These are phyloP conservation scores for grape (Vitis vinifera) DNA, from an alignment of 164 flowering plant genomes.

Conservation along the genomic window DNA sequence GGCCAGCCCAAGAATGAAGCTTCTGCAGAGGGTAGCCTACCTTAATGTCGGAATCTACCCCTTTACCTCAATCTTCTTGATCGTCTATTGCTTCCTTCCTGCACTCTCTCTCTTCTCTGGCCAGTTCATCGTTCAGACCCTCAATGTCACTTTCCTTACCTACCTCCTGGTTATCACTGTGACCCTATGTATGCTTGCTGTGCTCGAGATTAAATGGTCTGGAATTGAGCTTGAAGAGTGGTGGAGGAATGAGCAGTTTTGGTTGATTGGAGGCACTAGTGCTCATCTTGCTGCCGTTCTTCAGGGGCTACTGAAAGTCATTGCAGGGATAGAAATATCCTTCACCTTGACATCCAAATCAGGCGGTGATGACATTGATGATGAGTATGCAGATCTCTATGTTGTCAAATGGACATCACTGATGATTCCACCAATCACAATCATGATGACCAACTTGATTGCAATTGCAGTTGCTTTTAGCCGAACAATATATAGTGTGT, in stretches of 20 bases:
- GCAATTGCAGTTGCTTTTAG: conserved; percentile 61
- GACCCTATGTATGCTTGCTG: conserved; percentile 49
- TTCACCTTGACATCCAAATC: conserved; percentile 72
- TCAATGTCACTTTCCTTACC: conserved; percentile 53
- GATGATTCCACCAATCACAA: conserved; percentile 65
- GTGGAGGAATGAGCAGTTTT: conserved; percentile 76
- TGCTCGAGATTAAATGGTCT: conserved; percentile 73
- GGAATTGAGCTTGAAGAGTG: conserved; percentile 66
- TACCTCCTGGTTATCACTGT: conserved; percentile 50
- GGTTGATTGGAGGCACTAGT: conserved; percentile 72
- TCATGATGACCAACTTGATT: conserved; percentile 61
- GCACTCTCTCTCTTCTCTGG: conserved; percentile 76
- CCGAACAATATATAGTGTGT: conserved; percentile 53
- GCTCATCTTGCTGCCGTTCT: conserved; percentile 73
- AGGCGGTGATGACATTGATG: conserved; percentile 57
- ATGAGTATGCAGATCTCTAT: conserved; percentile 66
- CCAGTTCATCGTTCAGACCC: conserved; percentile 69
- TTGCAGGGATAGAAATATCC: conserved; percentile 68
- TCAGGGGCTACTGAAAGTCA: conserved; percentile 65
- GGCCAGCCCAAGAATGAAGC: conserved; percentile 52
- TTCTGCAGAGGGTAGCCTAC: conserved; percentile 58
- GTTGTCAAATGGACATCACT: conserved; percentile 64
- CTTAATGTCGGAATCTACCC: conserved; percentile 67
- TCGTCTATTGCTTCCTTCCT: conserved; percentile 73
- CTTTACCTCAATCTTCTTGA: conserved; percentile 62